These are phyloP conservation scores for Hyphodiscus sp. DNA, from an alignment of 2,329 filamentous ascomycete species.

Conservation along the genomic window DNA sequence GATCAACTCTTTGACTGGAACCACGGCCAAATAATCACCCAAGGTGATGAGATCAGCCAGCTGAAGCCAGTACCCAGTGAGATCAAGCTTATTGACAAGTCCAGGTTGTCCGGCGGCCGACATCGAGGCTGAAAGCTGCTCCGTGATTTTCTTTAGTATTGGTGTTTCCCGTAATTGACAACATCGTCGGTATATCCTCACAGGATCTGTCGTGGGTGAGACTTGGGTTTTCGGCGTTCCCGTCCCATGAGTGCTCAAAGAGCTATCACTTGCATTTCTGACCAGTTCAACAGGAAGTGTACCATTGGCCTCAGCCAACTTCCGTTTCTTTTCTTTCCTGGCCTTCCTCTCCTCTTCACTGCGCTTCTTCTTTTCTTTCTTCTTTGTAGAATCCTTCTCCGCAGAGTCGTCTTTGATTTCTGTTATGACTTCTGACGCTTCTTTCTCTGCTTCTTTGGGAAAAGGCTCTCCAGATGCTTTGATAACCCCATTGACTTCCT, in stretches of 20 bases:
- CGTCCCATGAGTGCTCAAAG: conserved; percentile 25
- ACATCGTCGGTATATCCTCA: conserved; percentile 87
- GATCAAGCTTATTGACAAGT: conserved; percentile 74
- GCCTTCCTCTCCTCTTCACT: conserved; percentile 91
- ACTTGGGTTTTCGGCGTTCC: conserved; percentile 48
- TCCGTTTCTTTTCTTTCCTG: conserved; percentile 80
- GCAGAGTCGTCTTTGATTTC: conserved; percentile 15
- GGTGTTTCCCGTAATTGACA: conserved; percentile 91
- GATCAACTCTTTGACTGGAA: conserved; percentile 80
- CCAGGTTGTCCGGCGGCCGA: conserved; percentile 58
- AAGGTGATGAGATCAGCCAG: conserved; percentile 79
- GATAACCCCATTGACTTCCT: conserved; percentile 39
- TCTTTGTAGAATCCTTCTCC: conserved; percentile 49
- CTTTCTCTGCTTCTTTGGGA: conserved; percentile 36
- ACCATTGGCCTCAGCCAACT: conserved; percentile 81
- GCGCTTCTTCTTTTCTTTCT: conserved; percentile 94
- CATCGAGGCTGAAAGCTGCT: conserved; percentile 71
- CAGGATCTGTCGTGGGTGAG: conserved; percentile 80
- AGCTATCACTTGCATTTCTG: conserved; percentile 58
- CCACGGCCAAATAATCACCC: conserved; percentile 88
- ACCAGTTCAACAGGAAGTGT: conserved; percentile 77
- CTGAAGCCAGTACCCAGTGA: conserved; percentile 79
- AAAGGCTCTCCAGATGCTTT: conserved; percentile 37
- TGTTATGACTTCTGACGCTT: conserved; percentile 25
- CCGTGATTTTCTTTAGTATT: conserved; percentile 84